Evolutionary conservation across 2,329 filamentous ascomycete genomes (phyloP).

Genomic region (Trichothecium sympodiale): DNA sequence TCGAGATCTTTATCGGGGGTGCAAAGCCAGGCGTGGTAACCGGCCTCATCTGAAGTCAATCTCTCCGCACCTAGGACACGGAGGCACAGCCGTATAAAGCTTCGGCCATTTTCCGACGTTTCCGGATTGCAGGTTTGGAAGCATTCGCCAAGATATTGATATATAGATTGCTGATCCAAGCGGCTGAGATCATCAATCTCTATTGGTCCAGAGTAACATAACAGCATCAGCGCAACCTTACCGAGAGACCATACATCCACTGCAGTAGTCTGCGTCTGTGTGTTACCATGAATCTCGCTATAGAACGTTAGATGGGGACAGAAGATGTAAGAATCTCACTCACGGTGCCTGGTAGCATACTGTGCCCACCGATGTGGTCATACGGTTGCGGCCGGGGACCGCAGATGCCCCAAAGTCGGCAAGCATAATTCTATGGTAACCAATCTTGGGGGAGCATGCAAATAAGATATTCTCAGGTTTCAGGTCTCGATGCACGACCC

Average conservation of each 20-base stretch:
- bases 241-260: slow-evolving; percentile 45
- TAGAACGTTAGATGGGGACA: neutral
- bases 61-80: slow-evolving; percentile 14
- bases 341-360: slow-evolving; percentile 38
- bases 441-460: slow-evolving; percentile 29
- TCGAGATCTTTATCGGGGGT: slow-evolving; percentile 17
- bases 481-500: slow-evolving; percentile 40
- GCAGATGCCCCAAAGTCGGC: slow-evolving; percentile 42
- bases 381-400: slow-evolving; percentile 26
- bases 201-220: slow-evolving; percentile 12
- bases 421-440: slow-evolving; percentile 34
- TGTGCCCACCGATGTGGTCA: slow-evolving; percentile 35
- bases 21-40: slow-evolving; percentile 22
- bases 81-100: slow-evolving; percentile 21
- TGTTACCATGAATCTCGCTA: slow-evolving; percentile 26
- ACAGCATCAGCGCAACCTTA: slow-evolving; percentile 27
- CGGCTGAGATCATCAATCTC: slow-evolving; percentile 14
- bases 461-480: slow-evolving; percentile 45
- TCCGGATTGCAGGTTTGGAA: slow-evolving; percentile 3
- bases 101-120: slow-evolving; percentile 14
- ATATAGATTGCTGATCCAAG: slow-evolving; percentile 15
- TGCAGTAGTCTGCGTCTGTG: slow-evolving; percentile 18
- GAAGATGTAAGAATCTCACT: slow-evolving; percentile 12
- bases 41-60: slow-evolving; percentile 16
- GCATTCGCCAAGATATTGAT: slow-evolving; percentile 9